Conservation (phyloP, 345 rosid genomes). For the Dipteronia dyeriana region DNA sequence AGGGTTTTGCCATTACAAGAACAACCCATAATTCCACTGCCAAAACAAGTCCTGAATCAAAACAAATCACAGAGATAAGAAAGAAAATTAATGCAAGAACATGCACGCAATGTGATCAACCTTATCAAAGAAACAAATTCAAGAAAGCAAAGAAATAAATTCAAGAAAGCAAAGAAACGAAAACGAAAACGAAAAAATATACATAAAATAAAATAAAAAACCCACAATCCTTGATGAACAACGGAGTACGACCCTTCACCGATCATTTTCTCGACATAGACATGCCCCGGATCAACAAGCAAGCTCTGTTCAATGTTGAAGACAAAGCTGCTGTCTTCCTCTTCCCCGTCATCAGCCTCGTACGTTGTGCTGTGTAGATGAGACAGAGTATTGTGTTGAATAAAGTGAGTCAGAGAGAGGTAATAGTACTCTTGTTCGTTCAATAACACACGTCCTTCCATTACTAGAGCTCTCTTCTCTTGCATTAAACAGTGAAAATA, state of each 20-base stretch:
- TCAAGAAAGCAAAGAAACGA: neutral
- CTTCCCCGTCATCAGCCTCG: constrained; percentile 24
- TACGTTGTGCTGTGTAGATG: neutral
- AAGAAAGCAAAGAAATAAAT: constrained; percentile 1
- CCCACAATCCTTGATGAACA: constrained; percentile 58
- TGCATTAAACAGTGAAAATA: constrained; percentile 13
- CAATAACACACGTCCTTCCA: constrained; percentile 1
- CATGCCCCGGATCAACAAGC: constrained; percentile 41
- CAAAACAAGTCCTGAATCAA: constrained; percentile 2
- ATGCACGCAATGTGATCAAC: constrained; percentile 24
- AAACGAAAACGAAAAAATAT: neutral
- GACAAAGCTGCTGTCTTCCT: constrained; percentile 24
- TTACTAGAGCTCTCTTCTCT: constrained; percentile 1
- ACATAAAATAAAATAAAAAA: too few species aligned
- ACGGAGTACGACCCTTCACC: constrained; percentile 52
- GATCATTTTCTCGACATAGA: constrained; percentile 38
- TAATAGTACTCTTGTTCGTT: neutral
- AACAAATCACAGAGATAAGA: neutral
- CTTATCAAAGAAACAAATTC: constrained; percentile 7
- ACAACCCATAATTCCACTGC: neutral
- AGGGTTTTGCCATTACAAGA: constrained; percentile 1
- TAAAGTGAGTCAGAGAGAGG: neutral
- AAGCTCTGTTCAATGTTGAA: constrained; percentile 39
- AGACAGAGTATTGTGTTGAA: neutral
- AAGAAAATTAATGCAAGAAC: constrained; percentile 13